Conservation (phyloP, 2,329 filamentous ascomycete species). For the Fusarium sp. region DNA sequence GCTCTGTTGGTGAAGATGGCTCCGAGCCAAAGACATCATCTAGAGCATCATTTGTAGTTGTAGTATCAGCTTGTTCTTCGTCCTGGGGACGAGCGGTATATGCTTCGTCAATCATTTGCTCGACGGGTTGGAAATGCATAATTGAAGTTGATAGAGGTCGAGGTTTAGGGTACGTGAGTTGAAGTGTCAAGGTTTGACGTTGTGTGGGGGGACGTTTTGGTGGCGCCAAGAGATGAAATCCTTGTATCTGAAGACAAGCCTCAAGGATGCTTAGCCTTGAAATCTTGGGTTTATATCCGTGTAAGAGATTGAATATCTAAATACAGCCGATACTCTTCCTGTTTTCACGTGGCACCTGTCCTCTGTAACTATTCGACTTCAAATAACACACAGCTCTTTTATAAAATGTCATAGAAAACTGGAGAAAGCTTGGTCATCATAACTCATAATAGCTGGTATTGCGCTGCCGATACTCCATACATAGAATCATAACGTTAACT, state of each 20-base stretch:
- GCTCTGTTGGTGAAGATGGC: slow-evolving; percentile 35
- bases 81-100: slow-evolving; percentile 38
- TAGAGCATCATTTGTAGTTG: slow-evolving; percentile 42
- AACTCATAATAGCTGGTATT: slow-evolving; percentile 5
- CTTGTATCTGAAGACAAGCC: slow-evolving; percentile 5
- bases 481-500: neutral
- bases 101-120: slow-evolving; percentile 44
- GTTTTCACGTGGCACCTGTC: neutral
- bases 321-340: neutral
- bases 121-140: slow-evolving; percentile 52
- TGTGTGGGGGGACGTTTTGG: slow-evolving; percentile 9
- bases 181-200: neutral
- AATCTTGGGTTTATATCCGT: neutral
- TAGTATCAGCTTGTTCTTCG: slow-evolving; percentile 12
- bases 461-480: neutral
- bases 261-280: neutral
- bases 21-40: slow-evolving; percentile 53
- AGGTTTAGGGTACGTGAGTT: slow-evolving; percentile 19
- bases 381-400: neutral
- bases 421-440: slow-evolving; percentile 8
- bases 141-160: slow-evolving; percentile 1
- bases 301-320: neutral
- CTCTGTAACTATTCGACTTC: neutral
- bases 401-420: neutral
- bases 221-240: slow-evolving; percentile 15